Evolutionary conservation across 306 rosid species (phyloP), one percentile per base, ranked within the genome.

Genomic region (Casuarina cunninghamiana): DNA sequence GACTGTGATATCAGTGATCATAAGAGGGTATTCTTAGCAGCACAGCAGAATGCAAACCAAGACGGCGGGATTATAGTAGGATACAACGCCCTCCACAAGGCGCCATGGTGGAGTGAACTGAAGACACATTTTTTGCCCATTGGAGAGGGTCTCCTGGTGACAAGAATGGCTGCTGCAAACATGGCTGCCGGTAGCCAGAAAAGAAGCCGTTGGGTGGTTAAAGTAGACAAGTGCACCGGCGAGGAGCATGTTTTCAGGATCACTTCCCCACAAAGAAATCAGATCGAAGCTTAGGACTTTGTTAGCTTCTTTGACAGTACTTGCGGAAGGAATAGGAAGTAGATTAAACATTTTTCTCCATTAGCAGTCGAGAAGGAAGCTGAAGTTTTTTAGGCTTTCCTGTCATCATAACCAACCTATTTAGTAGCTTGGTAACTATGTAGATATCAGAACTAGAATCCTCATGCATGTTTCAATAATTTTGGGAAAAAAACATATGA

Each of bases 171-270:
- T 51, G 61, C 81, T 13, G 53, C 70, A 48, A 35, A 10, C 38
- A 74, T 61, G 60, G 32, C 41, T 69, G 35, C 41, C 69, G 19
- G 2, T 66, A 78, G n/a, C 69, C 60, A 75, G 51, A 48, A 77
- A 61, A 87, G 13, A 63, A 83, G 83, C 60, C 79, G 51, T 45
- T 88, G 91, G 91, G 79, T 88, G 72, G 89, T 81, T 76, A 72
- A 83, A 74, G 80, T 85, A 11, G 89, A 88, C 61, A 77, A 74
- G 10, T 81, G 81, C 71, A 83, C 84, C 6, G 91, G 91, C 10
- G 89, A 88, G 73, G 89, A 88, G 79, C 89, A 88, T 77, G 84
- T 88, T 17, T 88, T 85, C 77, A 83, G 87, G 78, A 45, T 85
- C 65, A 67, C 76, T 41, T 76, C 87, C 81, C 76, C 79, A 0